Percentiles rank a stretch among this genome's conserved stretches.
Conservation (phyloP, 768 basidiomycete species). For the Rhizopogon sp. region DNA sequence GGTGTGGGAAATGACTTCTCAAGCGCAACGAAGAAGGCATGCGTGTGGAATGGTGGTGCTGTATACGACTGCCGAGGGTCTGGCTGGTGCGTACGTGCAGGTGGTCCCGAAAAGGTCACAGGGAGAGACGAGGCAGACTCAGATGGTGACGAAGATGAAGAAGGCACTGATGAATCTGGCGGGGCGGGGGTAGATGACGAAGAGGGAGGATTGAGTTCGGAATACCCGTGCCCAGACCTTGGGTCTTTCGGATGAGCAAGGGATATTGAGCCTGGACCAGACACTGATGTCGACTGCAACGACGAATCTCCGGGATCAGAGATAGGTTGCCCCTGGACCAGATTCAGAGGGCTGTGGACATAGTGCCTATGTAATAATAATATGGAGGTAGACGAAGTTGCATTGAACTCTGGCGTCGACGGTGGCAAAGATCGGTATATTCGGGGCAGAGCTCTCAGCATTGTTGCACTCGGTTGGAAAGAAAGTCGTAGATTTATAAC, state of each 20-base stretch:
- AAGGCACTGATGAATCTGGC: not conserved
- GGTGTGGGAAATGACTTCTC: slow-evolving; percentile 71
- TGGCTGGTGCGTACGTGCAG: slow-evolving; percentile 1
- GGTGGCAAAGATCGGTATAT: not conserved
- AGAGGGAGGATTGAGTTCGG: not conserved
- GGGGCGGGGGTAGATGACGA: not conserved
- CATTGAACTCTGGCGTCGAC: not conserved
- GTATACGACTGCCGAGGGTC: slow-evolving; percentile 35
- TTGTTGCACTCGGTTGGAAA: not conserved
- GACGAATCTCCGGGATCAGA: slow-evolving; percentile 1
- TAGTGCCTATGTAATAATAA: not conserved
- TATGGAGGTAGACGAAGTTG: not conserved
- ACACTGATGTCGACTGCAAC: not conserved
- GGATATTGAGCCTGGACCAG: slow-evolving; percentile 6
- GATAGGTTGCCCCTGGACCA: not conserved
- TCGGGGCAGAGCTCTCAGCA: not conserved
- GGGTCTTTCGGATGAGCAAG: slow-evolving; percentile 14
- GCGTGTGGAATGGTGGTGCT: slow-evolving; percentile 79
- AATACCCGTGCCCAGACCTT: slow-evolving; percentile 6
- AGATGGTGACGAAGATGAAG: not conserved
- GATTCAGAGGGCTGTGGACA: not conserved
- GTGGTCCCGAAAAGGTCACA: slow-evolving; percentile 8
- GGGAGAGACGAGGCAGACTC: slow-evolving; percentile 8
- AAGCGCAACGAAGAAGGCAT: slow-evolving; percentile 66
- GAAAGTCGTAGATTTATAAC: not conserved